Base-by-base conservation (phyloP, 1,284 basidiomycete species). In the Pyrrhoderma lamaoense region DNA sequence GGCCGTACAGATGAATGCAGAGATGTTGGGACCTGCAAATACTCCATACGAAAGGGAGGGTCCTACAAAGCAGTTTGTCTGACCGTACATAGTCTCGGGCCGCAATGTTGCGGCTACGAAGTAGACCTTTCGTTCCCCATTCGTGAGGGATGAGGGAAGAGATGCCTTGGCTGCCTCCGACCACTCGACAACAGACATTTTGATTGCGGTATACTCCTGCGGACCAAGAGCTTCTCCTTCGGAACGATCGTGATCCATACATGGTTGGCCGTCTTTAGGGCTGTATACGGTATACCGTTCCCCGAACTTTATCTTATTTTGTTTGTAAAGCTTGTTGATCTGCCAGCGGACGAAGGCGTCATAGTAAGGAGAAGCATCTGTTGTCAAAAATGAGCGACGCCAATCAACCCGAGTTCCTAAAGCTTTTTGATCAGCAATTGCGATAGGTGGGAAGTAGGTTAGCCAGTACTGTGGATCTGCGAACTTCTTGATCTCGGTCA, bases 261-360 rank as follows among this genome's bases (percentile, higher is more conserved):
- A 99, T 1, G 96, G 95, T 66, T 99, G 96, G 8, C 93, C 93
- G 63, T 99, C 96, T 69, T 98, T 98, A n/a, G 93, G 93, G 60
- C 91, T 95, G 76, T 96, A 99, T 65, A 99, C 93, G 38, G 96
- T 99, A 70, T 98, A 96, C 42, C 96, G 86, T 72, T 98, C 91
- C 48, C 96, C 96, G 64, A 98, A 99, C 72, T 96, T 95, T 75
- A 97, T 90, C 69, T 93, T 93, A 35, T 87, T 84, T 50, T 91
- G 73, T 42, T 74, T 75, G 70, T 90, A 79, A 11, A 99, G 79
- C 67, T 92, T 93, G 76, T 95, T 98, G 70, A 93, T 85, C 68
- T 99, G 96, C 96, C 96, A 99, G 49, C 94, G 86, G 42, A 99
- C 93, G 63, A 99, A 99, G 3, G 88, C 71, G 70, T 99, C 96